phyloP scores from a whole-genome alignment of 345 rosid species.

The Excoecaria agallocha region DNA sequence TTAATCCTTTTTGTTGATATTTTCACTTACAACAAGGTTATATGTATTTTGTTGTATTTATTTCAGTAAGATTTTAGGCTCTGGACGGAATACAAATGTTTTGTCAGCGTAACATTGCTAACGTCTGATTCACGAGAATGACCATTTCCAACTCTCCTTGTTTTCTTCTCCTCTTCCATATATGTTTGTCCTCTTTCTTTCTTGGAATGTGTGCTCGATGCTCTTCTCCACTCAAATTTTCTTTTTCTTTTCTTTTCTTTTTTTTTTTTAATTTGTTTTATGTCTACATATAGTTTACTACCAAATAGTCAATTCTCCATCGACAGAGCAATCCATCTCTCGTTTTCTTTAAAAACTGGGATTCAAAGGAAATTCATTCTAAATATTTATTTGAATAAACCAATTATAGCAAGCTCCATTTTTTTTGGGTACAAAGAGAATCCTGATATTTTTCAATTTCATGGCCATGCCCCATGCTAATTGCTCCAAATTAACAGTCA shows the following conservation, averaged over 20 bases:
- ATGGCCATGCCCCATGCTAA: slow-evolving; percentile 27
- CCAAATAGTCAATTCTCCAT: too few species aligned
- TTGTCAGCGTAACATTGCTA: slow-evolving; percentile 26
- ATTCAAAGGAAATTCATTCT: too few species aligned
- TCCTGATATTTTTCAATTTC: slow-evolving; percentile 6
- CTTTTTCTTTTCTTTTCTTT: not conserved
- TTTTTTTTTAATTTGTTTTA: not conserved
- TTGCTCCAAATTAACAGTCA: slow-evolving; percentile 15
- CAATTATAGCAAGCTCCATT: too few species aligned
- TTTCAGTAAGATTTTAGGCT: too few species aligned
- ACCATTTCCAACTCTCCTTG: slow-evolving; percentile 61
- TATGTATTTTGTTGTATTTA: too few species aligned
- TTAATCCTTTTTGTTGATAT: too few species aligned
- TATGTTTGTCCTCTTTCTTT: slow-evolving; percentile 53
- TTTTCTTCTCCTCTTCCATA: slow-evolving; percentile 40
- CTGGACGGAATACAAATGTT: slow-evolving; percentile 13
- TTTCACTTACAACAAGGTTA: too few species aligned
- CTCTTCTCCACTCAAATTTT: slow-evolving; percentile 29
- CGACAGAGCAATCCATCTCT: too few species aligned
- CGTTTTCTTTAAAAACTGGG: too few species aligned
- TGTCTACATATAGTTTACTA: not conserved
- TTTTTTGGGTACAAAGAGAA: too few species aligned
- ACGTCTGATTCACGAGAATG: slow-evolving; percentile 61
- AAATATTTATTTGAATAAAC: too few species aligned
- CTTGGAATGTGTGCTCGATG: slow-evolving; percentile 64